phyloP scores from a whole-genome alignment of 2,329 filamentous ascomycete genomes.

The Blastomyces emzantsi region DNA sequence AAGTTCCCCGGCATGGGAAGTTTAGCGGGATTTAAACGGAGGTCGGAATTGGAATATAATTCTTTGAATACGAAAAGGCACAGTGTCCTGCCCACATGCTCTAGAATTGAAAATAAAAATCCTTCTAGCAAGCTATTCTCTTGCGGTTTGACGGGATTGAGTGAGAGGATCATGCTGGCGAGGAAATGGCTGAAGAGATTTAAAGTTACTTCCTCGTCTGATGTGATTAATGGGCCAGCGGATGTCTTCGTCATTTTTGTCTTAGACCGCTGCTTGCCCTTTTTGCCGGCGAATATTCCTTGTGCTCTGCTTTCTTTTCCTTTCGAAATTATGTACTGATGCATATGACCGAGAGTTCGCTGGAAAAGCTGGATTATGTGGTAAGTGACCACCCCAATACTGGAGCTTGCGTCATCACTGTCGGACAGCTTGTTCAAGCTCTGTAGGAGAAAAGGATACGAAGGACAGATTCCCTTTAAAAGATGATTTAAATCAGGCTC shows the following conservation, averaged over 20 bases:
- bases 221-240: background rate
- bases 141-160: slow-evolving; percentile 21
- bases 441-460: slow-evolving; percentile 23
- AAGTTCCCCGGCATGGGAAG: slow-evolving; percentile 29
- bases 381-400: slow-evolving; percentile 25
- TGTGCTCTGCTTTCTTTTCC: slow-evolving; percentile 9
- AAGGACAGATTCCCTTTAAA: slow-evolving; percentile 20
- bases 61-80: slow-evolving; percentile 34
- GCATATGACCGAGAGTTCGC: slow-evolving; percentile 21
- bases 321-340: slow-evolving; percentile 20
- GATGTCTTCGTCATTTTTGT: slow-evolving; percentile 11
- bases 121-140: slow-evolving; percentile 35
- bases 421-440: slow-evolving; percentile 23
- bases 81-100: slow-evolving; percentile 34
- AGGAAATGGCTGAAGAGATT: slow-evolving; percentile 22
- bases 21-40: slow-evolving; percentile 18
- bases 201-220: slow-evolving; percentile 17
- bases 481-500: slow-evolving; percentile 17
- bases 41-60: slow-evolving; percentile 21
- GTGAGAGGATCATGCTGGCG: slow-evolving; percentile 24
- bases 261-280: slow-evolving; percentile 15
- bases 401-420: slow-evolving; percentile 12
- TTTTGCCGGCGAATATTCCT: slow-evolving; percentile 12
- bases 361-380: slow-evolving; percentile 30
- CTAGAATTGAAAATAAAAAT: slow-evolving; percentile 30